These are phyloP conservation scores for Cyberlindnera petersonii DNA, from an alignment of 805 yeast genomes.

Conservation along the genomic window DNA sequence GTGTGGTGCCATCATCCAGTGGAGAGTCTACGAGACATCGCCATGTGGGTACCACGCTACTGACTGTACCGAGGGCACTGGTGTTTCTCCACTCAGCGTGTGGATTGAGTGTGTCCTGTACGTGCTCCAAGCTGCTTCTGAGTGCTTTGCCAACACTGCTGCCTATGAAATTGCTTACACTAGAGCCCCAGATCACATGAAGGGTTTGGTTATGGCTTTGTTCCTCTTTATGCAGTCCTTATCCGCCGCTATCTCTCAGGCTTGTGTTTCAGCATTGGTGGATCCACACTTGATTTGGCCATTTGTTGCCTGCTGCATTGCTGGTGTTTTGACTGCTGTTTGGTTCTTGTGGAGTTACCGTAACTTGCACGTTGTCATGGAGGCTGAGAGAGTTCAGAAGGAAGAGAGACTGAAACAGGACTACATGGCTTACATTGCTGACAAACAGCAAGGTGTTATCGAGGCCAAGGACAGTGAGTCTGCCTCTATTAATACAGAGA, in stretches of 20 bases:
- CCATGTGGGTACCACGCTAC: conserved; percentile 69
- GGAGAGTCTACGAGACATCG: conserved; percentile 61
- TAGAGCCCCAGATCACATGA: conserved; percentile 64
- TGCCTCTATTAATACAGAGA: too few relatives aligned
- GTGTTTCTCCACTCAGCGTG: conserved; percentile 46
- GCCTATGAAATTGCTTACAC: conserved; percentile 84
- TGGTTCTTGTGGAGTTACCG: conserved; percentile 40
- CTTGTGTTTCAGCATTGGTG: conserved; percentile 59
- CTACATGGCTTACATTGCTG: too few relatives aligned
- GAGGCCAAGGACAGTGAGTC: too few relatives aligned
- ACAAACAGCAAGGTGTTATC: too few relatives aligned
- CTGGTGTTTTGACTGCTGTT: conserved; percentile 56
- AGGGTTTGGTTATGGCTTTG: conserved; percentile 41
- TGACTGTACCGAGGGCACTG: conserved; percentile 39
- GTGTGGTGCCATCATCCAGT: conserved; percentile 54
- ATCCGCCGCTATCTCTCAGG: conserved; percentile 75
- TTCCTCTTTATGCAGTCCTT: conserved; percentile 71
- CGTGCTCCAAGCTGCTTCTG: conserved; percentile 67
- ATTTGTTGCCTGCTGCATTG: conserved; percentile 57
- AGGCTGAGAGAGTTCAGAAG: conserved; percentile 18
- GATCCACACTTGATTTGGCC: conserved; percentile 72
- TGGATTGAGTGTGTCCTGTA: conserved; percentile 67
- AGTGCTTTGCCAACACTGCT: conserved; percentile 75
- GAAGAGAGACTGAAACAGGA: conserved; percentile 16
- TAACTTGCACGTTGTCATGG: conserved; percentile 23